A percentile compares a stretch with the other conserved stretches of the same genome.
Conservation (phyloP, 768 basidiomycete species). For the Termitomyces sp. region DNA sequence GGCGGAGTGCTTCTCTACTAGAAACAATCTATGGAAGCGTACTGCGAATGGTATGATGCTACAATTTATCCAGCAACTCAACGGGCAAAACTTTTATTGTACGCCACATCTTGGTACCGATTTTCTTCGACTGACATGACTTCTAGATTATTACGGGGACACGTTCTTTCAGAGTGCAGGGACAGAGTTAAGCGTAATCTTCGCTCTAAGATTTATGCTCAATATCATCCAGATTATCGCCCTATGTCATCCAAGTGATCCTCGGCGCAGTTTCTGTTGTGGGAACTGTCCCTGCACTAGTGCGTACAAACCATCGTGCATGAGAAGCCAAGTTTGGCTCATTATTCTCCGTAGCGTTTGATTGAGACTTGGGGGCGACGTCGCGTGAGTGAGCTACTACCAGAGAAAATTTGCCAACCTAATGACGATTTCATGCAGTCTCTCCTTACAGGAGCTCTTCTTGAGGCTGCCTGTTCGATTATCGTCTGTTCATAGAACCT, state of each 20-base stretch:
- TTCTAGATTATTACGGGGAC: slow-evolving; percentile 72
- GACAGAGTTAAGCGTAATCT: slow-evolving; percentile 38
- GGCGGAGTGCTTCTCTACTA: slow-evolving; percentile 69
- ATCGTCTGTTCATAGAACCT: slow-evolving; percentile 36
- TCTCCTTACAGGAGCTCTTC: slow-evolving; percentile 56
- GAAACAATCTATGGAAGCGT: slow-evolving; percentile 66
- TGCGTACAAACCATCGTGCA: slow-evolving; percentile 17
- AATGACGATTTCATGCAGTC: slow-evolving; percentile 31
- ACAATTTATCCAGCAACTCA: slow-evolving; percentile 76
- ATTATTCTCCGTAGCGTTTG: slow-evolving; percentile 29
- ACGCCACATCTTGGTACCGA: slow-evolving; percentile 12
- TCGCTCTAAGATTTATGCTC: neutral
- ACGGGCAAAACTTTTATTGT: slow-evolving; percentile 83
- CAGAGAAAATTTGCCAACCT: neutral
- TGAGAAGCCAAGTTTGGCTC: neutral
- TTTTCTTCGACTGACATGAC: neutral
- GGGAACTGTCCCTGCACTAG: slow-evolving; percentile 66
- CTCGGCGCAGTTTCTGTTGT: slow-evolving; percentile 71
- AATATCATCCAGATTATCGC: slow-evolving; percentile 36
- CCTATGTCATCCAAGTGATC: slow-evolving; percentile 73
- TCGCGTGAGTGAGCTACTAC: slow-evolving; percentile 30
- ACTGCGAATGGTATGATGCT: slow-evolving; percentile 80
- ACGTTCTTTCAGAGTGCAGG: slow-evolving; percentile 77
- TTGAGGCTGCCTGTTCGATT: slow-evolving; percentile 56
- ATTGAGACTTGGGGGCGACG: slow-evolving; percentile 77